Percentiles rank a stretch among this genome's conserved stretches.
These are phyloP conservation scores for Beauveria australis DNA, from an alignment of 2,329 filamentous ascomycete genomes.

Conservation along the genomic window DNA sequence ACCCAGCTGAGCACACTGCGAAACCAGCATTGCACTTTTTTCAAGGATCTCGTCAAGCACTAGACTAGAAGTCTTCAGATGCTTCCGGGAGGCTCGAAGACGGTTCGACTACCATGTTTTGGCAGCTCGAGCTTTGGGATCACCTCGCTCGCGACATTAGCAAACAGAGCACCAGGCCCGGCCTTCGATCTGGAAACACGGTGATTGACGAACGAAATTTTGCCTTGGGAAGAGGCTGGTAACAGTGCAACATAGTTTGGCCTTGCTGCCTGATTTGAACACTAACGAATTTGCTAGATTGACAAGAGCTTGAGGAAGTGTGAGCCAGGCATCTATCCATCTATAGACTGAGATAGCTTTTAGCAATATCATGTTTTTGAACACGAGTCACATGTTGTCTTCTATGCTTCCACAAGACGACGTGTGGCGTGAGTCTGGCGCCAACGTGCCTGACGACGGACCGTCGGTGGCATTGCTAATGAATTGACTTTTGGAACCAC, in stretches of 20 bases:
- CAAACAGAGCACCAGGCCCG: slow-evolving; percentile 26
- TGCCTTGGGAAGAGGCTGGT: slow-evolving; percentile 13
- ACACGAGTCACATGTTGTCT: background rate
- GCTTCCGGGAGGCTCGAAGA: background rate
- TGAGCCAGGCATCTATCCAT: slow-evolving; percentile 8
- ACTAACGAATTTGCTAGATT: slow-evolving; percentile 11
- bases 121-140: slow-evolving; percentile 29
- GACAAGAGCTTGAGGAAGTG: slow-evolving; percentile 6
- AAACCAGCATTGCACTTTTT: slow-evolving; percentile 16
- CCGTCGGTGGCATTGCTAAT: background rate
- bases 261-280: background rate
- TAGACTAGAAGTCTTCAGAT: background rate
- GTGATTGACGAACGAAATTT: slow-evolving; percentile 32
- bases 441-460: background rate
- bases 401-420: background rate
- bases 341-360: slow-evolving; percentile 11
- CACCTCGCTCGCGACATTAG: slow-evolving; percentile 29
- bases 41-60: background rate
- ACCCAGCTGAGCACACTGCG: slow-evolving; percentile 19
- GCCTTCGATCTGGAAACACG: slow-evolving; percentile 29
- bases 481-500: background rate
- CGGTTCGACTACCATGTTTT: slow-evolving; percentile 18
- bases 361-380: slow-evolving; percentile 11
- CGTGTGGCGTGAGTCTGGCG: background rate
- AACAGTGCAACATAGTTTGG: background rate